Conservation (phyloP, 176 grass and related monocot species). For the Cenchrus americanus region DNA sequence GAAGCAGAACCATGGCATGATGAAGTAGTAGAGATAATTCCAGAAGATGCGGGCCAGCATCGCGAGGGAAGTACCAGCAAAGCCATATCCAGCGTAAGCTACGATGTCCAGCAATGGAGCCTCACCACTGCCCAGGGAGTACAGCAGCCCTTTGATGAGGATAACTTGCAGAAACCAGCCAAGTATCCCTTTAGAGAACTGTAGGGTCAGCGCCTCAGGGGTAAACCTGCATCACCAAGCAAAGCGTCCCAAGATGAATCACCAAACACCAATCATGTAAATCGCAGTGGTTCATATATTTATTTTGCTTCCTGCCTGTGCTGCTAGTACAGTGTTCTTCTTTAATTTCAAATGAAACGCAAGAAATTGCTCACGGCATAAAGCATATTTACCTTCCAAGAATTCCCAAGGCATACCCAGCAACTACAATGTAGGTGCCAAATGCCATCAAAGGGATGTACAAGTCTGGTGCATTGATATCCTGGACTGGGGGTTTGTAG, state of each 20-base stretch:
- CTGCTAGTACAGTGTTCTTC: neutral
- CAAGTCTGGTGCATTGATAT: slow-evolving; percentile 91
- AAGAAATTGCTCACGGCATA: neutral
- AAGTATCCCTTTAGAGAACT: slow-evolving; percentile 69
- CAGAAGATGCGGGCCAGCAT: slow-evolving; percentile 68
- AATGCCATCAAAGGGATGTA: slow-evolving; percentile 91
- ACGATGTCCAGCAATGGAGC: slow-evolving; percentile 68
- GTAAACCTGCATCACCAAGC: slow-evolving; percentile 65
- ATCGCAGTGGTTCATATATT: neutral
- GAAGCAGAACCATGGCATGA: slow-evolving; percentile 73
- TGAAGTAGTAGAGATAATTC: slow-evolving; percentile 66
- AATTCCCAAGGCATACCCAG: slow-evolving; percentile 61
- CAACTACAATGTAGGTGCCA: slow-evolving; percentile 69
- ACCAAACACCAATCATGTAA: slow-evolving; percentile 9
- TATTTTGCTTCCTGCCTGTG: neutral
- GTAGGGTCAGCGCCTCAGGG: slow-evolving; percentile 75
- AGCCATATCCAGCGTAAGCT: slow-evolving; percentile 76
- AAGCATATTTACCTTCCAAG: slow-evolving; percentile 53
- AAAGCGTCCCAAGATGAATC: slow-evolving; percentile 7
- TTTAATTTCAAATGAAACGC: neutral
- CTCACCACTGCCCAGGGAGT: slow-evolving; percentile 66
- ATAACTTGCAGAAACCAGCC: slow-evolving; percentile 74
- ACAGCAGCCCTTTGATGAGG: slow-evolving; percentile 64
- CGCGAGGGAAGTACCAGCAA: slow-evolving; percentile 55
- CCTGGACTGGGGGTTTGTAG: slow-evolving; percentile 86